These are phyloP conservation scores for Jatropha multifida DNA, from an alignment of 441 rosid genomes.

Conservation along the genomic window DNA sequence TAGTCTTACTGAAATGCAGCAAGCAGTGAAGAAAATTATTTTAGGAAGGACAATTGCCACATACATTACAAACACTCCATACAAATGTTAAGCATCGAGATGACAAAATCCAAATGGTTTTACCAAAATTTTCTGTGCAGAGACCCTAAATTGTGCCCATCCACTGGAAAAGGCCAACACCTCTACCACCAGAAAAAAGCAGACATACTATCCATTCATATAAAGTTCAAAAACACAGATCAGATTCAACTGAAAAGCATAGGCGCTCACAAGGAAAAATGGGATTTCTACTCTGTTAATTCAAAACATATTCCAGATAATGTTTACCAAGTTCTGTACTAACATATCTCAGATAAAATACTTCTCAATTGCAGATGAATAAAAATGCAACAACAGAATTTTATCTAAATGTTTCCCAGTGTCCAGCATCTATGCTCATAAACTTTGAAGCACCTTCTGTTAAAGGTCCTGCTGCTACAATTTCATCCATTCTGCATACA, in stretches of 20 bases:
- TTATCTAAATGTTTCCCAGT: not conserved
- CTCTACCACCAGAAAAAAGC: not conserved
- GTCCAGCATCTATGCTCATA: constrained; percentile 24
- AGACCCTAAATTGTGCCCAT: not conserved
- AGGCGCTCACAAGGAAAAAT: not conserved
- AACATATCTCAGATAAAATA: not conserved
- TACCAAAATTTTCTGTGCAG: not conserved
- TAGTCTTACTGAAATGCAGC: not conserved
- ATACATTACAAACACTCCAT: too few species aligned
- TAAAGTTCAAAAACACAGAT: not conserved
- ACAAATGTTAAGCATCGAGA: too few species aligned
- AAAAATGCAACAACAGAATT: not conserved
- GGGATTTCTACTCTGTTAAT: not conserved
- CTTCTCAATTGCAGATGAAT: not conserved
- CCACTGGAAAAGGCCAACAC: not conserved
- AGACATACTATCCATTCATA: not conserved
- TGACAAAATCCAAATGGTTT: not conserved
- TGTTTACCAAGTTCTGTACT: not conserved
- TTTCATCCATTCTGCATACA: constrained; percentile 46
- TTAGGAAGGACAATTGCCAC: not conserved
- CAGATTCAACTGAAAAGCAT: not conserved
- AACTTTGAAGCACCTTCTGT: constrained; percentile 34
- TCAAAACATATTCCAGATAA: not conserved
- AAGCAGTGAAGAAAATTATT: not conserved
- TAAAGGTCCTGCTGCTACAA: constrained; percentile 30